These are phyloP conservation scores for Austroboletus niveus DNA, from an alignment of 1,284 basidiomycete species.

Conservation along the genomic window DNA sequence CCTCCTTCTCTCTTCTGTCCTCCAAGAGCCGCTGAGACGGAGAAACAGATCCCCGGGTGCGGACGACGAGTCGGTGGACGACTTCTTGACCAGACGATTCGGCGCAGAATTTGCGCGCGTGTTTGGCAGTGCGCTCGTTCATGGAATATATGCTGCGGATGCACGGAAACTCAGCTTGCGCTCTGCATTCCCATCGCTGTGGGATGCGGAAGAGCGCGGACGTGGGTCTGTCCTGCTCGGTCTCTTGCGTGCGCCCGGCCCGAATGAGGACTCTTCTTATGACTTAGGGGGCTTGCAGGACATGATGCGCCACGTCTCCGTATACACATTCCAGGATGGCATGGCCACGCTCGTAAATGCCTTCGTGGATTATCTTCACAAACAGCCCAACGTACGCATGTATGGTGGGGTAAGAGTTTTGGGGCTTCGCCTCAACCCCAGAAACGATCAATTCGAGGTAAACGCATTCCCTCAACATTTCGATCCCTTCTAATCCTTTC, in stretches of 20 bases:
- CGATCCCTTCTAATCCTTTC: slow-evolving; percentile 10
- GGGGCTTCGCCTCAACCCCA: slow-evolving; percentile 35
- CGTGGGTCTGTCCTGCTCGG: slow-evolving; percentile 71
- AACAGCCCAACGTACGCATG: slow-evolving; percentile 58
- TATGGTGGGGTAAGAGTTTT: slow-evolving; percentile 42
- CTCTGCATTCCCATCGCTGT: slow-evolving; percentile 74
- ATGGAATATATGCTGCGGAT: slow-evolving; percentile 93
- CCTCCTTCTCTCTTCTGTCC: slow-evolving; percentile 51
- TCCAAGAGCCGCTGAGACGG: slow-evolving; percentile 57
- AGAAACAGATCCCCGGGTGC: slow-evolving; percentile 38
- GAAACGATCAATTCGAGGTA: slow-evolving; percentile 46
- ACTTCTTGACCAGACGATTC: slow-evolving; percentile 77
- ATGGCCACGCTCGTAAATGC: slow-evolving; percentile 66
- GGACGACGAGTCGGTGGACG: slow-evolving; percentile 80
- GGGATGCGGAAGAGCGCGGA: slow-evolving; percentile 64
- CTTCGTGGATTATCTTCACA: slow-evolving; percentile 49
- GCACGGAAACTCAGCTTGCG: slow-evolving; percentile 73
- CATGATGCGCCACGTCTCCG: slow-evolving; percentile 61
- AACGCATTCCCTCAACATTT: slow-evolving; percentile 16
- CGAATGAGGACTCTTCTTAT: slow-evolving; percentile 37
- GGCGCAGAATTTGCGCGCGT: slow-evolving; percentile 70
- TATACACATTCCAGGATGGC: slow-evolving; percentile 82
- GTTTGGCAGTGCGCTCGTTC: slow-evolving; percentile 82
- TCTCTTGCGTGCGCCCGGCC: slow-evolving; percentile 39
- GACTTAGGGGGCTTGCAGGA: slow-evolving; percentile 52